Evolutionary conservation across 345 rosid genomes (phyloP).

Genomic region (Camelina laxa): DNA sequence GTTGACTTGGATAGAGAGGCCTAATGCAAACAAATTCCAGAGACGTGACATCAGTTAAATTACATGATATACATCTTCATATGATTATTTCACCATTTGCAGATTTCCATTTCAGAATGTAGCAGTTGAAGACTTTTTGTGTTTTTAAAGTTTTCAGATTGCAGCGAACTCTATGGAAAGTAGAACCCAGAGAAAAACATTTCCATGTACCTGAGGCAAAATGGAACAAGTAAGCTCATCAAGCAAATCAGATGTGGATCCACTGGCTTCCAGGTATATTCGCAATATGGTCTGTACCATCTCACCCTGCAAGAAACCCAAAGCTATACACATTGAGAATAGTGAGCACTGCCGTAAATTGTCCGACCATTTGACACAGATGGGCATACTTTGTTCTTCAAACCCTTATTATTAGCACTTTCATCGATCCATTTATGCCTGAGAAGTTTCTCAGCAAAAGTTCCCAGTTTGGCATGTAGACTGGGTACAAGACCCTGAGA

Average conservation of each 20-base stretch:
- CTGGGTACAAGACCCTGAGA: constrained; percentile 47
- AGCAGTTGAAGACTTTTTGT: not conserved
- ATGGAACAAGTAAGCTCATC: constrained; percentile 71
- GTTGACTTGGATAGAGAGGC: constrained; percentile 48
- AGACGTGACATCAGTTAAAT: not conserved
- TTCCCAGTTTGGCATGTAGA: constrained; percentile 57
- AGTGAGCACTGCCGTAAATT: constrained; percentile 6
- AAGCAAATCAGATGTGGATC: constrained; percentile 63
- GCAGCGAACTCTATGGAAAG: not conserved
- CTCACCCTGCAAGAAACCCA: constrained; percentile 63
- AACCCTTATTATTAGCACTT: constrained; percentile 64
- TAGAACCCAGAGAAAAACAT: not conserved
- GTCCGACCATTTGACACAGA: constrained; percentile 17
- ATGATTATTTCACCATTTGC: constrained; percentile 6
- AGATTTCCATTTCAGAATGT: constrained; percentile 13
- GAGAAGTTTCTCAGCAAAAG: constrained; percentile 70
- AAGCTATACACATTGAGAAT: constrained; percentile 35
- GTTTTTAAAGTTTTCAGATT: not conserved
- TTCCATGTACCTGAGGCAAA: constrained; percentile 65
- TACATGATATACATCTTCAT: not conserved
- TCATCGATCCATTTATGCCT: constrained; percentile 60
- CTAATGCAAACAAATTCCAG: constrained; percentile 44
- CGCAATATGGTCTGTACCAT: constrained; percentile 66
- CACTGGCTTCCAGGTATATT: constrained; percentile 67
- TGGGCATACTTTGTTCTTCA: constrained; percentile 73